Evolutionary conservation across 177 flowering plant genomes (phyloP).

Genomic region (Tripterygium wilfordii): DNA sequence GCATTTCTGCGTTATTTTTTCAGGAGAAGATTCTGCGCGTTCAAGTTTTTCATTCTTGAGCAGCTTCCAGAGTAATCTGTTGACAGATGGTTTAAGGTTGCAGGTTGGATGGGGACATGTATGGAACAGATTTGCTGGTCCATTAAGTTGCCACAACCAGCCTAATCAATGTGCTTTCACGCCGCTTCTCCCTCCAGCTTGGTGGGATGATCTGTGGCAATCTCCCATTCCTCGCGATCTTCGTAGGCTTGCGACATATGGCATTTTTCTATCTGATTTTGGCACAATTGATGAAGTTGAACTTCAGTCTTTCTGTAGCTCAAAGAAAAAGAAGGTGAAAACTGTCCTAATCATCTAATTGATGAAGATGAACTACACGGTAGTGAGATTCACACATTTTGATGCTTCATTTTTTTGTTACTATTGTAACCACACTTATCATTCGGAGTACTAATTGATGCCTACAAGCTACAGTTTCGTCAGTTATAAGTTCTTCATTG

Average conservation of each 20-base stretch:
- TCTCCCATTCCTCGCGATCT: constrained; percentile 83
- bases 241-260: constrained; percentile 54
- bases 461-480: no score
- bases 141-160: constrained; percentile 76
- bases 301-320: constrained; percentile 48
- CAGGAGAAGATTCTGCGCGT: constrained; percentile 41
- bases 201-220: constrained; percentile 98
- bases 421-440: no score
- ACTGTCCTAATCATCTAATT: constrained; percentile 28
- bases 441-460: no score
- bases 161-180: constrained; percentile 79
- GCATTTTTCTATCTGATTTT: constrained; percentile 52
- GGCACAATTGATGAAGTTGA: constrained; percentile 54
- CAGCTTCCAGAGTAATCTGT: constrained; percentile 80
- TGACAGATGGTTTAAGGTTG: constrained; percentile 57
- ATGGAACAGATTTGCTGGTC: constrained; percentile 95
- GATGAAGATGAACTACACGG: no score
- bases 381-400: no score
- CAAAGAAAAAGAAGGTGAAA: constrained; percentile 34
- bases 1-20: constrained; percentile 1
- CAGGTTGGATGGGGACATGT: constrained; percentile 97
- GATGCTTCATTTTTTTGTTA: no score
- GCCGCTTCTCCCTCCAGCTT: constrained; percentile 80
- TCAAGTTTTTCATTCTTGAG: constrained; percentile 65
- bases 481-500: no score